Evolutionary conservation across 2,329 filamentous ascomycete species (phyloP).

Genomic region (Colletotrichum abscissum): DNA sequence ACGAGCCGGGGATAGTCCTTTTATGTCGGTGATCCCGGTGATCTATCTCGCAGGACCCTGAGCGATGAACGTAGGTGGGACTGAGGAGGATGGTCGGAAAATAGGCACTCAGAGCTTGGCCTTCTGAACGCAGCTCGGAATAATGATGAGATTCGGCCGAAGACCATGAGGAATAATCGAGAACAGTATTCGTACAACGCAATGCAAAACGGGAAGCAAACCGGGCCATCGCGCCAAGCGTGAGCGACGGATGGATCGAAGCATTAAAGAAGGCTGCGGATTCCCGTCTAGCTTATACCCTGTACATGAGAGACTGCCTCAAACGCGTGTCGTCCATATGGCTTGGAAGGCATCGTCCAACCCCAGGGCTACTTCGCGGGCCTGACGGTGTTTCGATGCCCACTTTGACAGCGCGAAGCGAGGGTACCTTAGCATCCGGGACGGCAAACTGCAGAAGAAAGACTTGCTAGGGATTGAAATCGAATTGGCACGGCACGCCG

Average conservation of each 20-base stretch:
- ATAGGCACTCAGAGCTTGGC: conserved; percentile 21
- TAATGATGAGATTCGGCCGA: neutral
- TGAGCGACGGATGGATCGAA: conserved; percentile 30
- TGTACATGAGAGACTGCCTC: conserved; percentile 17
- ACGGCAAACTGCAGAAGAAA: conserved; percentile 9
- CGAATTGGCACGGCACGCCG: conserved; percentile 9
- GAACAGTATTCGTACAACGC: neutral
- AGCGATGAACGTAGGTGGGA: neutral
- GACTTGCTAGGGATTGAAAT: conserved; percentile 12
- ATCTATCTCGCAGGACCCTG: conserved; percentile 8
- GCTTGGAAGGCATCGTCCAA: conserved; percentile 9
- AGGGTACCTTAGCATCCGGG: neutral
- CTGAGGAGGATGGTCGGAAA: conserved; percentile 9
- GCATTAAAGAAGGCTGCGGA: conserved; percentile 26
- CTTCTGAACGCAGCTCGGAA: neutral
- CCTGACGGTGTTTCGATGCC: conserved; percentile 9
- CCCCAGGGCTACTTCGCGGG: neutral
- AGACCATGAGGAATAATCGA: neutral
- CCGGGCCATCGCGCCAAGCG: conserved; percentile 16
- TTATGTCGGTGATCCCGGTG: conserved; percentile 23
- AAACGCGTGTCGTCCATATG: conserved; percentile 25
- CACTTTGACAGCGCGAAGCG: conserved; percentile 5
- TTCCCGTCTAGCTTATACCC: conserved; percentile 25
- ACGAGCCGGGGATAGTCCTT: conserved; percentile 8
- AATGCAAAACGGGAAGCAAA: conserved; percentile 16